These are phyloP conservation scores for Mycocentrospora acerina DNA, from an alignment of 2,329 filamentous ascomycete genomes.

Conservation along the genomic window DNA sequence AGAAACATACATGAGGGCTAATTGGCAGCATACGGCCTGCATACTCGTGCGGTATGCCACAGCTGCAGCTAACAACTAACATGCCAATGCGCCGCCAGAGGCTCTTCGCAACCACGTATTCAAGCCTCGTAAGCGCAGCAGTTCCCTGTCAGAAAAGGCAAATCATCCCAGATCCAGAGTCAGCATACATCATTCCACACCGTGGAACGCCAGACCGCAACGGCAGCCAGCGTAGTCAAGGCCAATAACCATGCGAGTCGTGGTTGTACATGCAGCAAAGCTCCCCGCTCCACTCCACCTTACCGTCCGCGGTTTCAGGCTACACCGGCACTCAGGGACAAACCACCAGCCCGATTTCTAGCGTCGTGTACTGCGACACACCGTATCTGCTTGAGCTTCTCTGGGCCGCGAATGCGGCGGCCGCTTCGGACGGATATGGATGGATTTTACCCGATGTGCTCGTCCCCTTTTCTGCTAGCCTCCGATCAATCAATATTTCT, in stretches of 20 bases:
- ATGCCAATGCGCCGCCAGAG: constrained; percentile 12
- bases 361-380: constrained; percentile 23
- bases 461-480: neutral
- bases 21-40: constrained; percentile 18
- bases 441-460: too few relatives aligned
- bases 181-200: constrained; percentile 2
- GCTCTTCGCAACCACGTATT: constrained; percentile 14
- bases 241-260: constrained; percentile 18
- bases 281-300: constrained; percentile 21
- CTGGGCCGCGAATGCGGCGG: neutral
- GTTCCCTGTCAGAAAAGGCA: constrained; percentile 14
- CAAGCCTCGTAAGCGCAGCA: constrained; percentile 14
- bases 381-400: constrained; percentile 13
- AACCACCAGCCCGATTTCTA: constrained; percentile 8
- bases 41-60: constrained; percentile 24
- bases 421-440: too few relatives aligned
- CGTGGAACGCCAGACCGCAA: neutral
- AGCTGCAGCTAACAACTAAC: constrained; percentile 16
- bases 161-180: constrained; percentile 5
- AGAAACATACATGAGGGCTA: constrained; percentile 12
- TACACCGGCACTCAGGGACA: constrained; percentile 14
- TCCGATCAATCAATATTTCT: constrained; percentile 6
- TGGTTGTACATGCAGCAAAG: constrained; percentile 13
- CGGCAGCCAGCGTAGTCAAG: neutral
- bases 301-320: constrained; percentile 30